Evolutionary conservation across 2,329 filamentous ascomycete genomes (phyloP), one percentile per base, ranked within the genome.

Genomic region (Gnomoniopsis sp.): DNA sequence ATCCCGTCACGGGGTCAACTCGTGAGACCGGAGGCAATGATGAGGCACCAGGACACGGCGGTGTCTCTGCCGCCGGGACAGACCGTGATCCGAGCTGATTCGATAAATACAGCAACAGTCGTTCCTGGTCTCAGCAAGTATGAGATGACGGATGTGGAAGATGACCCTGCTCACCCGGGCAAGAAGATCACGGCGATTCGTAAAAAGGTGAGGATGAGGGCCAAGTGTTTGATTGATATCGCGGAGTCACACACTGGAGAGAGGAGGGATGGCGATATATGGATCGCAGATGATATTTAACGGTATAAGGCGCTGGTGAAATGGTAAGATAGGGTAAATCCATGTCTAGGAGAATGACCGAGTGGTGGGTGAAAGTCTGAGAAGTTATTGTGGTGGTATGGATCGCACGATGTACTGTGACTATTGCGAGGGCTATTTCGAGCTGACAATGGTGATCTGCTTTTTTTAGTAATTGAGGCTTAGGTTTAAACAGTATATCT

Each of bases 61-160:
- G 14, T 34, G 12, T 14, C 52, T 6, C 12, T 54, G 26, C 52
- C 52, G 26, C 4, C 26, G 33, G 52, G 30, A 6, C 43, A 54
- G 52, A 26, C 12, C 17, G 43, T 15, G 8, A 22, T 33, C 17
- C 22, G 2, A n/a, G 15, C 47, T 2, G 53, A 33, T n/a, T 56
- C 53, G 22, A 30, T 12, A 10, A 34, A 49, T 12, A 38, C 36
- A 17, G 6, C 33, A 34, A 50, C 46, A 15, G 47, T 56, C 11
- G 53, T 56, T 11, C 53, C 53, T 34, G 53, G 53, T 3, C 36
- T 56, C 22, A 19, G 15, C 22, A 56, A 56, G 36, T 56, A 56
- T 14, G 15, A 33, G 23, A 49, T 49, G 47, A 21, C n/a, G 15
- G 21, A 22, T 6, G 3, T 10, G n/a, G 30, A 17, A 4, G 12